phyloP scores from a whole-genome alignment of 2,329 filamentous ascomycete genomes.

The Shiraia bambusicola region DNA sequence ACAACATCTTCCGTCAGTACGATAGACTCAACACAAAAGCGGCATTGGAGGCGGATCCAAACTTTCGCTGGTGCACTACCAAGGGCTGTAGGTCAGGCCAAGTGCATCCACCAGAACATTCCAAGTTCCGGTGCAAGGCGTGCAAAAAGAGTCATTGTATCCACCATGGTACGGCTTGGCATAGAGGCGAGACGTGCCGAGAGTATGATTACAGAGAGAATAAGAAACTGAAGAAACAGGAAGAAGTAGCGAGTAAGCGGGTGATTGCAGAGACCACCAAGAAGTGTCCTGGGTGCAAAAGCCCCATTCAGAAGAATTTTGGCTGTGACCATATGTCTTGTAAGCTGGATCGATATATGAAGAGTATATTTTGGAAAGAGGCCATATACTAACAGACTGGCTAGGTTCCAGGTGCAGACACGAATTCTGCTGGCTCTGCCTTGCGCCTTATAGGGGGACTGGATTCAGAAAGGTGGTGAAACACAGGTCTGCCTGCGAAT shows the following conservation, averaged over 20 bases:
- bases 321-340: slow-evolving; percentile 48
- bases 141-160: slow-evolving; percentile 44
- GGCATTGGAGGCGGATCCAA: slow-evolving; percentile 47
- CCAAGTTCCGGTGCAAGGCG: slow-evolving; percentile 45
- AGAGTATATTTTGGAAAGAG: neutral
- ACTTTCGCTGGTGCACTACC: slow-evolving; percentile 57
- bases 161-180: slow-evolving; percentile 41
- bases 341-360: slow-evolving; percentile 9
- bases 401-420: slow-evolving; percentile 40
- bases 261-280: slow-evolving; percentile 38
- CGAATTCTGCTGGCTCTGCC: slow-evolving; percentile 47
- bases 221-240: slow-evolving; percentile 26
- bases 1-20: slow-evolving; percentile 49
- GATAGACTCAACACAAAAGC: slow-evolving; percentile 49
- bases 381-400: neutral
- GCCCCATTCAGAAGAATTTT: slow-evolving; percentile 43
- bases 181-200: slow-evolving; percentile 43
- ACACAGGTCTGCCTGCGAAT: slow-evolving; percentile 7
- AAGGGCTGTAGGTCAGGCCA: slow-evolving; percentile 56
- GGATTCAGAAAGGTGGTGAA: slow-evolving; percentile 2
- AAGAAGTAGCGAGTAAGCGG: slow-evolving; percentile 32
- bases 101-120: slow-evolving; percentile 48
- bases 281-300: slow-evolving; percentile 44
- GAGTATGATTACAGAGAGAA: slow-evolving; percentile 41
- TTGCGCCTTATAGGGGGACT: slow-evolving; percentile 25